Percentiles rank a stretch among this genome's conserved stretches.
Evolutionary conservation across 257 asterid genomes (phyloP).

Genomic region (Galeopsis tetrahit): DNA sequence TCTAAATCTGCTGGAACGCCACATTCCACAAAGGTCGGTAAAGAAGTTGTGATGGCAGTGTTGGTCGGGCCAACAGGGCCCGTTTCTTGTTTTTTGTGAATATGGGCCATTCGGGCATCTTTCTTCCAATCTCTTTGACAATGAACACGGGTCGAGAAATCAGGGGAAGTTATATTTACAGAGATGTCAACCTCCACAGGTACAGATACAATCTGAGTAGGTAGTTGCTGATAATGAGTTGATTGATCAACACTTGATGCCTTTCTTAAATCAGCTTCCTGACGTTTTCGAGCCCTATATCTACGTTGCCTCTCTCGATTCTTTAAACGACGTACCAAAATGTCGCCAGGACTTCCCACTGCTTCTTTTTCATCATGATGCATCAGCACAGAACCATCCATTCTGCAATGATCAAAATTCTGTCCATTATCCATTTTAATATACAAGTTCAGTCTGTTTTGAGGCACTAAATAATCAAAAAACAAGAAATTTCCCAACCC

Average conservation of each 20-base stretch:
- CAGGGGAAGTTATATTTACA: slow-evolving; percentile 40
- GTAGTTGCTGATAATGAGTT: slow-evolving; percentile 39
- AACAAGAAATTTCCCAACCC: slow-evolving; percentile 18
- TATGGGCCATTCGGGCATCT: slow-evolving; percentile 79
- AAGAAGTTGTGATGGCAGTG: slow-evolving; percentile 31
- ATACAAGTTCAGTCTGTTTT: not conserved
- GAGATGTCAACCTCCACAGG: slow-evolving; percentile 46
- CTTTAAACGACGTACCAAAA: slow-evolving; percentile 72
- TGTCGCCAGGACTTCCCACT: slow-evolving; percentile 47
- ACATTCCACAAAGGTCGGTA: slow-evolving; percentile 32
- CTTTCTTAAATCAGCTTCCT: slow-evolving; percentile 57
- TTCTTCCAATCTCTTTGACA: slow-evolving; percentile 82
- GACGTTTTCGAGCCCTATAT: slow-evolving; percentile 90
- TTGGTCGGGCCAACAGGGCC: slow-evolving; percentile 14
- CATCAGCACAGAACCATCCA: slow-evolving; percentile 52
- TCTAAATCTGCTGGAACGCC: slow-evolving; percentile 28
- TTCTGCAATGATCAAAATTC: slow-evolving; percentile 32
- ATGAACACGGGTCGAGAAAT: slow-evolving; percentile 59
- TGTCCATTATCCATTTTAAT: slow-evolving; percentile 26
- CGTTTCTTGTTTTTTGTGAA: slow-evolving; percentile 45
- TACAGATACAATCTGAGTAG: slow-evolving; percentile 37
- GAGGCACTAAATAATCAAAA: no score
- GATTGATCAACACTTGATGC: slow-evolving; percentile 44
- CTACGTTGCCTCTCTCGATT: slow-evolving; percentile 92
- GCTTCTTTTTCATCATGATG: slow-evolving; percentile 51